Conservation (phyloP, 225 moss, liverwort and hornwort genomes). For the Pseudisothecium myosuroides region DNA sequence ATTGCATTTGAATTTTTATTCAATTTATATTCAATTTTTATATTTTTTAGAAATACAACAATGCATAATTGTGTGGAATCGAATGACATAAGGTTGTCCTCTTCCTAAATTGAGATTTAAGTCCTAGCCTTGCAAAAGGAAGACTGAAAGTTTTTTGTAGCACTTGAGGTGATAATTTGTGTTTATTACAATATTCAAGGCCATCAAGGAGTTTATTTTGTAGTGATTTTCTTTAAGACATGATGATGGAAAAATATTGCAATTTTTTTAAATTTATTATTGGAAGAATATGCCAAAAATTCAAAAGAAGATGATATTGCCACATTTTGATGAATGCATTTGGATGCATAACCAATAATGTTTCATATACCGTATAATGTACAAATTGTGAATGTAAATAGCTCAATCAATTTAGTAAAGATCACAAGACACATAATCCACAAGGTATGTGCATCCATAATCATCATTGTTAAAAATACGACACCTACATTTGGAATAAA, state of each 20-base stretch:
- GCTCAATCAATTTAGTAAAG: not conserved
- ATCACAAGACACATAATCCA: not conserved
- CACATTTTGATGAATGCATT: not conserved
- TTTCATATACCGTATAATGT: not conserved
- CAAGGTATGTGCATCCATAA: not conserved
- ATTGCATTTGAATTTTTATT: not conserved
- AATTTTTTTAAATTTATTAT: not conserved
- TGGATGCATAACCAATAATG: not conserved
- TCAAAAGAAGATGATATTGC: not conserved
- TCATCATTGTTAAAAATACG: not conserved
- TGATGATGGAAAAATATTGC: not conserved
- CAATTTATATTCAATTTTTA: not conserved
- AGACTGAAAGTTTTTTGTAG: not conserved
- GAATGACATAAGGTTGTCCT: not conserved
- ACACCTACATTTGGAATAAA: not conserved
- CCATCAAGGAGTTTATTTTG: not conserved
- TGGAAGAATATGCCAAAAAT: not conserved
- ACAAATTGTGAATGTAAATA: not conserved
- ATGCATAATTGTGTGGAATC: not conserved
- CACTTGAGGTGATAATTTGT: not conserved
- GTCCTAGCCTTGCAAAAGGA: not conserved
- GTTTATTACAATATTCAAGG: not conserved
- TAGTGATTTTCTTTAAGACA: not conserved
- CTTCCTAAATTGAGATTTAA: not conserved
- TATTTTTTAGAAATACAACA: not conserved